phyloP scores from a whole-genome alignment of 2,329 filamentous ascomycete genomes.

The Aureobasidium leucospermi region DNA sequence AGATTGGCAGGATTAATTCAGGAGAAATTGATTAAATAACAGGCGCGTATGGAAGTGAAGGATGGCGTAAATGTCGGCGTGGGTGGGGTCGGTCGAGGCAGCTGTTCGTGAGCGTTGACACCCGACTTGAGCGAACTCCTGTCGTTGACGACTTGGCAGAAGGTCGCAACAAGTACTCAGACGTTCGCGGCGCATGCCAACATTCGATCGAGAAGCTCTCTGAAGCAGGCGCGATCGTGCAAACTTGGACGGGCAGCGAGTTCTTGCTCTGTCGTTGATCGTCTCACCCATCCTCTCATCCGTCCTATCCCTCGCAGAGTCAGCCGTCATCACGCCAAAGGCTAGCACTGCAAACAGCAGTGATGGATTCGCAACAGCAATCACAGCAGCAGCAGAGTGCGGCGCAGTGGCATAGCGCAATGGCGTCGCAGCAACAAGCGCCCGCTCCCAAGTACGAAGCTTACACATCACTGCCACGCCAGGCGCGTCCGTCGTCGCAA shows the following conservation, averaged over 20 bases:
- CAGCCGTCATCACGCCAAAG: not conserved
- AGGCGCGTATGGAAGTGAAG: too few species aligned
- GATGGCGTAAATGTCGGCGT: too few species aligned
- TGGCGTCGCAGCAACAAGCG: constrained; percentile 8
- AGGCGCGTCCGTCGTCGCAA: not conserved
- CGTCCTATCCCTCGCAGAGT: not conserved
- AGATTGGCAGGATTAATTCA: too few species aligned
- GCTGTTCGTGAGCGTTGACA: too few species aligned
- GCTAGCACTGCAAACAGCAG: not conserved
- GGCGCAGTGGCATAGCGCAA: not conserved
- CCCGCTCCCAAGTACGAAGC: not conserved
- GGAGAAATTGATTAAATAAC: too few species aligned
- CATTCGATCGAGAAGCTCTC: not conserved
- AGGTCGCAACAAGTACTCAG: not conserved
- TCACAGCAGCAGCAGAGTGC: not conserved
- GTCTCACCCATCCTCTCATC: not conserved
- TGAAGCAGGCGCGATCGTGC: not conserved
- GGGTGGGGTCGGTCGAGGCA: too few species aligned
- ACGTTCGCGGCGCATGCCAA: not conserved
- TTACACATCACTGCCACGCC: not conserved
- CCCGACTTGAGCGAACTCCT: too few species aligned
- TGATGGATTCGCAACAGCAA: constrained; percentile 10
- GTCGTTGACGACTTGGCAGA: too few species aligned
- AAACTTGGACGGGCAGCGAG: not conserved
- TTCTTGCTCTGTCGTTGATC: not conserved